These are phyloP conservation scores for Mycena epipterygia DNA, from an alignment of 768 basidiomycete genomes.

Conservation along the genomic window DNA sequence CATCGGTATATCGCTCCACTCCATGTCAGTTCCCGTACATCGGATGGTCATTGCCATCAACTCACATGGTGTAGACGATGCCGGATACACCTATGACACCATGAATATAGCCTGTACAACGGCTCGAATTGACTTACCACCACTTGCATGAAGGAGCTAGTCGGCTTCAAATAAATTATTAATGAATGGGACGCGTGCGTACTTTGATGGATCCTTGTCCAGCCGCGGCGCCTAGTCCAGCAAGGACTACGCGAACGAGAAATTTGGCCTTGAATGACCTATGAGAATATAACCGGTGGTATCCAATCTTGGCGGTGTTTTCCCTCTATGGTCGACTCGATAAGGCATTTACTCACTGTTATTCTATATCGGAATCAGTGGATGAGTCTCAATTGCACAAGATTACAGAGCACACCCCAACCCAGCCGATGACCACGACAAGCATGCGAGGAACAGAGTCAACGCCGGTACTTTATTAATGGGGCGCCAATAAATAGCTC, in stretches of 20 bases:
- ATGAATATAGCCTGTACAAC: no score
- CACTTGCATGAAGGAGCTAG: constrained; percentile 57
- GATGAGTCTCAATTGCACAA: not conserved
- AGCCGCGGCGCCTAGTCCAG: constrained; percentile 75
- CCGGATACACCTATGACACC: constrained; percentile 66
- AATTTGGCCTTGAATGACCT: constrained; percentile 72
- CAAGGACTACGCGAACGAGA: constrained; percentile 68
- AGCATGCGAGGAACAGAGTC: constrained; percentile 66
- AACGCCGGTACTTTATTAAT: constrained; percentile 51
- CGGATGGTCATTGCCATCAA: constrained; percentile 7
- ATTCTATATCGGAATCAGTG: constrained; percentile 57
- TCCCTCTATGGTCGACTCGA: not conserved
- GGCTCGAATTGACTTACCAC: constrained; percentile 66
- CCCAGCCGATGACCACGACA: constrained; percentile 76
- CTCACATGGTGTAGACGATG: constrained; percentile 82
- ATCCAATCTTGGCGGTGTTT: constrained; percentile 60
- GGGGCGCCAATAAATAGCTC: constrained; percentile 64
- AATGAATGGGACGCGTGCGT: constrained; percentile 20
- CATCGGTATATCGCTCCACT: constrained; percentile 74
- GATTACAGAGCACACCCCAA: constrained; percentile 65
- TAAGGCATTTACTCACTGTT: constrained; percentile 46
- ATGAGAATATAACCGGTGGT: constrained; percentile 84
- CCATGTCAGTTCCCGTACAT: constrained; percentile 2
- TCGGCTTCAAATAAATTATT: not conserved
- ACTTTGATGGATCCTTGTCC: constrained; percentile 88